A percentile compares a stretch with the other conserved stretches of the same genome.
Conservation (phyloP, 768 basidiomycete species). For the Lentinula raphanica region DNA sequence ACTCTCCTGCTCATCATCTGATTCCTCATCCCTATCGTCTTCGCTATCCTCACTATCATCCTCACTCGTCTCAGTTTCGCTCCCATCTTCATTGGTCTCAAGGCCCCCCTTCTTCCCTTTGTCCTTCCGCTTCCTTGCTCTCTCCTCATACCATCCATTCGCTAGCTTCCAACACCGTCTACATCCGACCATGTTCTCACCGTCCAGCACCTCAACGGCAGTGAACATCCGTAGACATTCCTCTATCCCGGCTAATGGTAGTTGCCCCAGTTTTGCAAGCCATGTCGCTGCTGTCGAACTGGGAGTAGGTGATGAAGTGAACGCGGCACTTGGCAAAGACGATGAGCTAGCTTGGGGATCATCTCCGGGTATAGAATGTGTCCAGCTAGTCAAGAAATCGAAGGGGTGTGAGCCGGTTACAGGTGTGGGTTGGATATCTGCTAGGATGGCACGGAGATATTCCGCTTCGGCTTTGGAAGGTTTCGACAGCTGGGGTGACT, state of each 20-base stretch:
- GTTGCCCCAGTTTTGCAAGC: conserved; percentile 38
- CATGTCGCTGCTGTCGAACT: conserved; percentile 31
- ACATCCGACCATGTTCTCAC: conserved; percentile 93
- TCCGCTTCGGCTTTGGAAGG: conserved; percentile 51
- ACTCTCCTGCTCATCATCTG: conserved; percentile 18
- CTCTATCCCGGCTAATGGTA: conserved; percentile 49
- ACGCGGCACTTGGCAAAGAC: not conserved
- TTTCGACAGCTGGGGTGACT: conserved; percentile 49
- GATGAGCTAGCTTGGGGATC: conserved; percentile 16
- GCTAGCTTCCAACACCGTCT: conserved; percentile 91
- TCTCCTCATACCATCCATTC: conserved; percentile 49
- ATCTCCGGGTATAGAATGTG: conserved; percentile 9
- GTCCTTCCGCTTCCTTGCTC: conserved; percentile 17
- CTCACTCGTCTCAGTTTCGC: conserved; percentile 21
- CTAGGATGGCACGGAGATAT: conserved; percentile 65
- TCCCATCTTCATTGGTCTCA: conserved; percentile 25
- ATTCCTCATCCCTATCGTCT: conserved; percentile 24
- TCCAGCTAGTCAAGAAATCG: conserved; percentile 36
- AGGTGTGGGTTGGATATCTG: conserved; percentile 47
- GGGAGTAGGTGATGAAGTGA: conserved; percentile 7
- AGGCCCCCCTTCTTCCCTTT: conserved; percentile 20
- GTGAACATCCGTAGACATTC: conserved; percentile 88
- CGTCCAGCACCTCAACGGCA: conserved; percentile 87
- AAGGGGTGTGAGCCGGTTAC: conserved; percentile 38
- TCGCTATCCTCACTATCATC: conserved; percentile 17